Evolutionary conservation across 495 filamentous ascomycete genomes (phyloP), one percentile per base, ranked within the genome.

Genomic region (Geopyxis carbonaria): DNA sequence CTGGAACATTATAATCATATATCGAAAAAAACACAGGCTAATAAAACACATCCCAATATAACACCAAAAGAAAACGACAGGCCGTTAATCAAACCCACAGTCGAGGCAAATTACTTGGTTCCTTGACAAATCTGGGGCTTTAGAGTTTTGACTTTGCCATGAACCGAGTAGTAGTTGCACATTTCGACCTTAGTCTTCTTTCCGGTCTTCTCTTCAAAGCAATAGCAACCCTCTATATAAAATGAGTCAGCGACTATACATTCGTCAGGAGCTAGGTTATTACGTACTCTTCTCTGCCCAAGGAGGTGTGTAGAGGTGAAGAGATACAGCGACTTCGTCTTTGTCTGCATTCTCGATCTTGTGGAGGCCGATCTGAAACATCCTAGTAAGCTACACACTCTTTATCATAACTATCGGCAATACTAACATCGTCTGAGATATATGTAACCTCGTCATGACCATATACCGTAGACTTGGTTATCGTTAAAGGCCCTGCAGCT

Each of bases 261-360:
- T 21, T 19, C 16, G 34, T 10, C 20, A 21, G 0, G 6, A 32
- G 8, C 37, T 33, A 20, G 22, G 4, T 23, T 35, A 21, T 15
- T 14, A 45, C 44, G 32, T 44, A 48, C 50, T 37, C 53, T 54
- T 60, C 25, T 57, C 53, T 6, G 84, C 83, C 50, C 91, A 87
- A 4, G 86, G 85, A 30, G 86, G 86, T 1, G 84, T 91, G 53
- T 93, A 93, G 31, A 93, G 57, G 61, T 94, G 86, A 31, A 94
- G 61, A 23, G 83, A 89, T 38, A 93, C 75, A 43, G 87, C 86
- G 47, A 74, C 70, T 43, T 85, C 69, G 35, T 68, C 62, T 2
- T 63, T 60, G 55, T 76, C 70, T 4, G 70, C 69, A 46, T 93
- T 94, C 43, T 71, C 72, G 24, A 94, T 78, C 8, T 72, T 67